phyloP scores from a whole-genome alignment of 495 filamentous ascomycete species.

The Aspergillus carlsbadensis region DNA sequence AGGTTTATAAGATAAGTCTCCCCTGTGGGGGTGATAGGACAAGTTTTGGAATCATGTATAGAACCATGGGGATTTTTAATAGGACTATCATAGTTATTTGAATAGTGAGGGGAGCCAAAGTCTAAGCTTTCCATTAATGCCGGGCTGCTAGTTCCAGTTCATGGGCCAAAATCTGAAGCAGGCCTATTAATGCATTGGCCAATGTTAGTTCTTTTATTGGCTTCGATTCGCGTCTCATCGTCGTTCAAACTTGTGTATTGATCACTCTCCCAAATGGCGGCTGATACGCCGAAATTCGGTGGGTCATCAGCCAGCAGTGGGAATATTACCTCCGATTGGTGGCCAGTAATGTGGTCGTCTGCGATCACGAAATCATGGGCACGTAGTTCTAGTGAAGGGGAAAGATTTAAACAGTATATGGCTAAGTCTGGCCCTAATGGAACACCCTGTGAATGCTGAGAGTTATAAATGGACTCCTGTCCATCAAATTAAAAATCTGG shows the following conservation, averaged over 20 bases:
- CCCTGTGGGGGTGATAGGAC: not conserved
- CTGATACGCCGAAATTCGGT: not conserved
- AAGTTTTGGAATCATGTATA: not conserved
- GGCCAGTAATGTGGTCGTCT: not conserved
- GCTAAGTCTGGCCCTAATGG: not conserved
- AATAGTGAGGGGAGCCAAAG: not conserved
- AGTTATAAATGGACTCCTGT: not conserved
- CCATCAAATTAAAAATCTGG: not conserved
- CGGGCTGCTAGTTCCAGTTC: not conserved
- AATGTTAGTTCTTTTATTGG: constrained; percentile 2
- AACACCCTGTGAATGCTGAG: not conserved
- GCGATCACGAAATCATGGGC: not conserved
- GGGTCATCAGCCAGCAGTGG: not conserved
- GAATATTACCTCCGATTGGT: not conserved
- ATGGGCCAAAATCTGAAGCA: not conserved
- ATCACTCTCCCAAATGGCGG: not conserved
- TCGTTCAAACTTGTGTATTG: not conserved
- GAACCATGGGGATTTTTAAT: not conserved
- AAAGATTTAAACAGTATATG: constrained; percentile 1
- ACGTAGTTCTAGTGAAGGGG: not conserved
- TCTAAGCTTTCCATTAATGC: not conserved
- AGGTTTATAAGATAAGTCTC: not conserved
- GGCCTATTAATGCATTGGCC: not conserved
- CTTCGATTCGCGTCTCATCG: not conserved
- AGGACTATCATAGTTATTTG: not conserved